phyloP scores from a whole-genome alignment of 116 monocot genomes.

The Papilionanthe hybrid region DNA sequence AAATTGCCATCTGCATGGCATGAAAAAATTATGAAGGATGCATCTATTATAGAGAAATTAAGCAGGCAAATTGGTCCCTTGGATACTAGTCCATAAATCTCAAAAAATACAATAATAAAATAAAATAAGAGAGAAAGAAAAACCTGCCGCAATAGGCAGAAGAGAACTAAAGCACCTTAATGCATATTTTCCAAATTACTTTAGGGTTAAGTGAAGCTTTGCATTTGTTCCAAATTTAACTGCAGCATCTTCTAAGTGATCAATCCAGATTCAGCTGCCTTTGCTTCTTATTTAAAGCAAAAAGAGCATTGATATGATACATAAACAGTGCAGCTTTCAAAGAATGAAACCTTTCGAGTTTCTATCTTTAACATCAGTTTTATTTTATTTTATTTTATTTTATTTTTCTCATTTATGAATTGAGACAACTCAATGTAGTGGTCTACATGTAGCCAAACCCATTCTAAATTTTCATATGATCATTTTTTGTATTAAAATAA shows the following conservation, averaged over 20 bases:
- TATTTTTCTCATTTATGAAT: neutral
- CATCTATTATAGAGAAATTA: neutral
- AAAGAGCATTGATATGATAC: too few relatives aligned
- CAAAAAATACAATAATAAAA: neutral
- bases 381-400: too few relatives aligned
- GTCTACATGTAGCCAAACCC: too few relatives aligned
- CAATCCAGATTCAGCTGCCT: neutral
- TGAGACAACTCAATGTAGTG: neutral
- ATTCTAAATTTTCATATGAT: too few relatives aligned
- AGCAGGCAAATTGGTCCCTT: neutral
- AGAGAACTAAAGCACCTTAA: neutral
- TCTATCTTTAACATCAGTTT: too few relatives aligned
- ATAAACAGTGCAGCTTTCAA: too few relatives aligned
- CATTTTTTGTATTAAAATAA: too few relatives aligned
- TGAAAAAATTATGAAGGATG: neutral
- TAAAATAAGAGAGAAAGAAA: neutral
- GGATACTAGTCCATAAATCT: neutral
- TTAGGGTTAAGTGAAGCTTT: neutral
- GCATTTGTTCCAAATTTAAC: neutral
- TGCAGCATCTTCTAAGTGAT: neutral
- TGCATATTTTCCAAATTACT: neutral
- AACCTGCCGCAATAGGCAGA: neutral
- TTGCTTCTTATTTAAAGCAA: too few relatives aligned
- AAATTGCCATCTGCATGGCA: neutral
- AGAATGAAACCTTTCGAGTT: too few relatives aligned